Percentiles rank a stretch among this genome's conserved stretches.
These are phyloP conservation scores for Tylopilus felleus DNA, from an alignment of 768 basidiomycete species.

Conservation along the genomic window DNA sequence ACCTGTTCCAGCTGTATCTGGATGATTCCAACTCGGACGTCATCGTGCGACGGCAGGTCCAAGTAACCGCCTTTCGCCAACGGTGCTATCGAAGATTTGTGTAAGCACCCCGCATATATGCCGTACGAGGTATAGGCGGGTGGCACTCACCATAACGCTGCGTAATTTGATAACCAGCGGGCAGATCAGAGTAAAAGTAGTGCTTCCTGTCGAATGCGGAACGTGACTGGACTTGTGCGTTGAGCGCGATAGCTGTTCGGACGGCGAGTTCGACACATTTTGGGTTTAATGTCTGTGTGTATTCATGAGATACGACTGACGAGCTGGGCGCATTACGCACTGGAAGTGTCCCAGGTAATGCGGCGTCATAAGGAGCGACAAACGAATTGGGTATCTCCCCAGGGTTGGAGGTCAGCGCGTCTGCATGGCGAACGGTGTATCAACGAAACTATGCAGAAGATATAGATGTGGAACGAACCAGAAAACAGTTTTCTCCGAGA, in stretches of 20 bases:
- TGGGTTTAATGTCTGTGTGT: constrained; percentile 44
- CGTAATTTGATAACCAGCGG: constrained; percentile 95
- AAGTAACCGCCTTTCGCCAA: constrained; percentile 69
- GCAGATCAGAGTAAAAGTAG: constrained; percentile 95
- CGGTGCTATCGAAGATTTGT: constrained; percentile 51
- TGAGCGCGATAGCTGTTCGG: constrained; percentile 76
- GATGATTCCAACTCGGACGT: constrained; percentile 68
- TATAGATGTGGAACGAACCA: constrained; percentile 33
- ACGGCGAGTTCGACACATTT: constrained; percentile 77
- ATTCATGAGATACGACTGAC: not conserved
- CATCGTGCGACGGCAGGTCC: constrained; percentile 35
- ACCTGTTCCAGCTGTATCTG: constrained; percentile 98
- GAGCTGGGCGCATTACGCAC: constrained; percentile 41
- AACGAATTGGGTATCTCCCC: constrained; percentile 65
- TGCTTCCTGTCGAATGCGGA: constrained; percentile 96
- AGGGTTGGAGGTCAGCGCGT: constrained; percentile 38
- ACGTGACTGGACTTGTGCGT: constrained; percentile 55
- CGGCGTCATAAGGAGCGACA: constrained; percentile 79
- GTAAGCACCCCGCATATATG: not conserved
- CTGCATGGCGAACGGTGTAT: constrained; percentile 24
- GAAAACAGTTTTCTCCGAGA: constrained; percentile 89
- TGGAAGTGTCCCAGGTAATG: constrained; percentile 90
- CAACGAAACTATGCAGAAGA: not conserved
- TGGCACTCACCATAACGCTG: constrained; percentile 75
- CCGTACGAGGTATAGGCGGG: not conserved